These are phyloP conservation scores for Candida albicans DNA, from an alignment of 1,139 yeast genomes.

Conservation along the genomic window DNA sequence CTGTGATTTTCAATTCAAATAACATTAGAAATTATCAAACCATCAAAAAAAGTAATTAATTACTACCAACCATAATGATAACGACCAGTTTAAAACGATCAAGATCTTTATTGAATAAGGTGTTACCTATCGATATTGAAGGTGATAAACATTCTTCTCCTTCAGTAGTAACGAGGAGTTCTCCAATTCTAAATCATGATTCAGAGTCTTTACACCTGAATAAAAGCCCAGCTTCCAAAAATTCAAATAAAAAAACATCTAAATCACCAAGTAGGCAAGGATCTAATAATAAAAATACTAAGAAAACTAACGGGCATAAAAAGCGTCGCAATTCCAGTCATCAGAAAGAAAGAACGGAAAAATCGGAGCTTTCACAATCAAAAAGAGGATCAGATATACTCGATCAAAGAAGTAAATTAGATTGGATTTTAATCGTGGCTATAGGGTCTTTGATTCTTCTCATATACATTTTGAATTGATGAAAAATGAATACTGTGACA, in stretches of 20 bases:
- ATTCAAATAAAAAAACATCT: no score
- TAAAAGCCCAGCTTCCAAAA: no score
- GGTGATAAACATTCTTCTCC: background rate
- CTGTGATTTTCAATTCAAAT: no score
- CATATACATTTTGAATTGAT: background rate
- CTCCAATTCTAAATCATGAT: background rate
- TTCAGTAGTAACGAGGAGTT: background rate
- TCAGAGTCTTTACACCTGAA: no score
- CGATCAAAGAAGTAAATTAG: conserved; percentile 2
- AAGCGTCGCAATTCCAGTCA: no score
- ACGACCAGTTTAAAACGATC: conserved; percentile 12
- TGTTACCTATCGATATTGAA: conserved; percentile 8
- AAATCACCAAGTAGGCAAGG: no score
- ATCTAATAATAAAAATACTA: no score
- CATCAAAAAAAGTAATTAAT: no score
- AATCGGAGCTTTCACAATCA: no score
- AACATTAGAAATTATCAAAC: no score
- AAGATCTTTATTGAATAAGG: conserved; percentile 10
- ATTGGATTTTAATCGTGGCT: conserved; percentile 6
- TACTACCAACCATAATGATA: background rate
- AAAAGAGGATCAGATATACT: background rate
- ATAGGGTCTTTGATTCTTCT: conserved; percentile 1
- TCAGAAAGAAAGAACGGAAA: no score
- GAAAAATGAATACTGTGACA: background rate
- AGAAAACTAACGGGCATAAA: no score